phyloP scores from a whole-genome alignment of 2,329 filamentous ascomycete genomes.

The Lecanicillium sp. region DNA sequence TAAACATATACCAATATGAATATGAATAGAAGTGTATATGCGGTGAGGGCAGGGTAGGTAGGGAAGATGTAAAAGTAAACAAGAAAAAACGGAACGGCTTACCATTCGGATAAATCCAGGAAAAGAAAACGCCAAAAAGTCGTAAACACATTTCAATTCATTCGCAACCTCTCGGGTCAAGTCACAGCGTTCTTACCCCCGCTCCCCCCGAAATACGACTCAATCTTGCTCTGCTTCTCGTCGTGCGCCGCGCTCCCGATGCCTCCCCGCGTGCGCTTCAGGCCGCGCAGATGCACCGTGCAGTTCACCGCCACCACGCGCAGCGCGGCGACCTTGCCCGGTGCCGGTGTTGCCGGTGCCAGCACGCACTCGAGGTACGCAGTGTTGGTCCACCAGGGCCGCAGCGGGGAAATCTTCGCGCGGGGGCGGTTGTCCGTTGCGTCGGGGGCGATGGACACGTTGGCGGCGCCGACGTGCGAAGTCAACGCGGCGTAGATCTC shows the following conservation, averaged over 20 bases:
- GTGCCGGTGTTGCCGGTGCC: conserved; percentile 1
- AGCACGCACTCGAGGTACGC: conserved; percentile 36
- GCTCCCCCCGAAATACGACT: conserved; percentile 62
- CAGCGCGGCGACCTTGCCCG: conserved; percentile 18
- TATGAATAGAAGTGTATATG: too few species aligned
- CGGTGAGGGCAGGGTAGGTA: too few species aligned
- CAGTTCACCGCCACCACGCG: conserved; percentile 59
- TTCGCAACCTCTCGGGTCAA: conserved; percentile 16
- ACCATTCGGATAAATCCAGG: conserved; percentile 28
- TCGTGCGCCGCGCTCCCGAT: conserved; percentile 76
- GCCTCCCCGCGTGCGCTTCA: conserved; percentile 76
- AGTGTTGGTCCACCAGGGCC: conserved; percentile 47
- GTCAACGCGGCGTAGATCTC: conserved; percentile 56
- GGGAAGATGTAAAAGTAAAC: not conserved
- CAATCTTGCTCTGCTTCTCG: conserved; percentile 66
- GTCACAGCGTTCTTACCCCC: conserved; percentile 22
- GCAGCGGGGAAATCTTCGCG: conserved; percentile 18
- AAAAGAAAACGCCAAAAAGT: conserved; percentile 1
- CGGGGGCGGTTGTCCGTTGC: conserved; percentile 13
- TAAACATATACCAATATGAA: too few species aligned
- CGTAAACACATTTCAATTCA: too few species aligned
- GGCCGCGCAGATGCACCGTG: conserved; percentile 61
- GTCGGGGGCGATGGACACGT: conserved; percentile 16
- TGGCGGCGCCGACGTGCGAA: conserved; percentile 42
- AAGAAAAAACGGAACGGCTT: conserved; percentile 24